Evolutionary conservation across 108 stramenopile genomes (phyloP), one percentile per base, ranked within the genome.

Genomic region (Pseudonitzschia pungens): DNA sequence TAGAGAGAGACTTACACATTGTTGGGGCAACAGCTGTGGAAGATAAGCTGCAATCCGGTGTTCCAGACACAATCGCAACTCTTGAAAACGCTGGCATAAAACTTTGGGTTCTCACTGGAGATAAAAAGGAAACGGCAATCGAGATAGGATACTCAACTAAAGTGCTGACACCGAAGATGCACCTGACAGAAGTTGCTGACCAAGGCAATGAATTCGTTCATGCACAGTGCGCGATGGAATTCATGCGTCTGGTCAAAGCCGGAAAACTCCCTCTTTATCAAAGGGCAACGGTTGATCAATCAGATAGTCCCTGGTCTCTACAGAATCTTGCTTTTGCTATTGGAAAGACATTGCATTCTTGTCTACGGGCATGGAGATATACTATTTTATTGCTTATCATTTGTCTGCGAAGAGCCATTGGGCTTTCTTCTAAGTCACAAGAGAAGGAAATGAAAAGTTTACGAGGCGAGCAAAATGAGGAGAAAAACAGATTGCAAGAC

Each of bases 21-120:
- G 87, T 97, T 20, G 99, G 99, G 21, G 93, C 94, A 31, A 97
- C 97, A 18, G 98, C 96, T 26, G 97, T 98, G 66, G 99, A 99
- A 84, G 99, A 99, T 67, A 90, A 89, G 76, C 81, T 99, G 12
- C 99, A 99, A 73, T 92, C 94, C 55, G 97, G 96, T 20, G 99
- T 98, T 15, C 93, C 96, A 14, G 81, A 92, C 60, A 94, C 96
- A 24, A 97, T 99, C 48, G 76, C 92, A 8, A 97, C 87, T 4
- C 85, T 99, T 12, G 87, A 78, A 69, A 83, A 86, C 29, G 99
- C 98, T 28, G 96, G 97, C 27, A 96, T 99, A 63, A 94, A 91
- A 75, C 82, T 99, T 12, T 98, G 97, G 96, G 95, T 99, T 40
- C 89, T 99, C 22, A 99, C 99, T 10, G 99, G 99, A 29, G 99